phyloP scores from a whole-genome alignment of 106 monocot genomes.

The Xerophyta viscosa region DNA sequence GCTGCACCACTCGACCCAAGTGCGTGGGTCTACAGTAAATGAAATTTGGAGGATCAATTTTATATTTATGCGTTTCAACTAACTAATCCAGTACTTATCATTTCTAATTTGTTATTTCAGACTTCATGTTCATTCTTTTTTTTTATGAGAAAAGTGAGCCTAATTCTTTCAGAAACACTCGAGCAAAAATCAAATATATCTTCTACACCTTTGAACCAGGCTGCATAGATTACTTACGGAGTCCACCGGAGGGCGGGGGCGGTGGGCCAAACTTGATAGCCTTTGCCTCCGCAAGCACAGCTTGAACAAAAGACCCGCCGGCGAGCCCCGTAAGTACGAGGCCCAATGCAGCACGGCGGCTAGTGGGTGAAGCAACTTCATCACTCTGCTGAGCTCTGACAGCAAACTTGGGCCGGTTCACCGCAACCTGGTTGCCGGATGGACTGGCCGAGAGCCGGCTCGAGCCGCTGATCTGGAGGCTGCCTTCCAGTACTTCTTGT shows the following conservation, averaged over 20 bases:
- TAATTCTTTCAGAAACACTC: background rate
- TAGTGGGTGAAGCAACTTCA: slow-evolving; percentile 13
- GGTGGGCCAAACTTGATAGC: slow-evolving; percentile 80
- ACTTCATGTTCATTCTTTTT: no score
- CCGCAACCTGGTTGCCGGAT: slow-evolving; percentile 1
- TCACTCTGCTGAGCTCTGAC: slow-evolving; percentile 32
- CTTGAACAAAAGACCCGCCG: slow-evolving; percentile 53
- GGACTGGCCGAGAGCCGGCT: slow-evolving; percentile 14
- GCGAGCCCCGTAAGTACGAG: slow-evolving; percentile 49
- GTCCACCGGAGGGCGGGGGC: slow-evolving; percentile 87
- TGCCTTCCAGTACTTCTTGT: slow-evolving; percentile 50
- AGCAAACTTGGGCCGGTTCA: background rate
- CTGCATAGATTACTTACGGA: slow-evolving; percentile 46
- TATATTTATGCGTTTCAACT: no score
- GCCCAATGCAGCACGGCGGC: slow-evolving; percentile 61
- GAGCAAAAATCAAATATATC: background rate
- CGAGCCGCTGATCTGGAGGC: slow-evolving; percentile 44
- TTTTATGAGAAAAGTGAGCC: no score
- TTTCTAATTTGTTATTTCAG: no score
- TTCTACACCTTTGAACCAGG: no score
- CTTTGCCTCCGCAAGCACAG: slow-evolving; percentile 55
- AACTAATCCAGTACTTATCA: no score
- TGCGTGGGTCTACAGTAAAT: no score
- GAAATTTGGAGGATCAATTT: no score
- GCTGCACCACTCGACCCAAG: no score